Evolutionary conservation across 1,284 basidiomycete species (phyloP).

Genomic region (Boletus hoseneyae): DNA sequence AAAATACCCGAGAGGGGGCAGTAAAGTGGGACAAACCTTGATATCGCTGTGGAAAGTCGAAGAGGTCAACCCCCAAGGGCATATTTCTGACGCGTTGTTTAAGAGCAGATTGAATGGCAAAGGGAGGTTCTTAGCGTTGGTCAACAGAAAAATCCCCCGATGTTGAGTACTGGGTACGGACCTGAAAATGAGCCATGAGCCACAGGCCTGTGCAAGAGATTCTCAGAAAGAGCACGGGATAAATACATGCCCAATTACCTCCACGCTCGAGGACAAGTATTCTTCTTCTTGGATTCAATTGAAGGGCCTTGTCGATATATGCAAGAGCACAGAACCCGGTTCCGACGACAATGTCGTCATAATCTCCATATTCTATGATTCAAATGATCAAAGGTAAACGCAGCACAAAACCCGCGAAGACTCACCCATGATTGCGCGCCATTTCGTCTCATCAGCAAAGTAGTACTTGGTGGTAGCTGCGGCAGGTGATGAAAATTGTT

Average conservation of each 20-base stretch:
- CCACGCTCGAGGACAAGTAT: constrained; percentile 18
- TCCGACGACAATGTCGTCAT: constrained; percentile 12
- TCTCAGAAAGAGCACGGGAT: neutral
- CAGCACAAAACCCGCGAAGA: too few species aligned
- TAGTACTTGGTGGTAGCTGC: constrained; percentile 6
- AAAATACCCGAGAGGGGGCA: neutral
- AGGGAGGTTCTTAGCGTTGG: constrained; percentile 4
- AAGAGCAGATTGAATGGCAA: constrained; percentile 9
- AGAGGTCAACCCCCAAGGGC: constrained; percentile 6
- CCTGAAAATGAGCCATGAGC: constrained; percentile 13
- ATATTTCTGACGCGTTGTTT: constrained; percentile 5
- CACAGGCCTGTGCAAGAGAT: constrained; percentile 1
- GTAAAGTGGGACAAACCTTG: neutral
- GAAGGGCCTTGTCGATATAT: constrained; percentile 21
- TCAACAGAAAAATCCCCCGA: neutral
- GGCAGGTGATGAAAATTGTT: neutral
- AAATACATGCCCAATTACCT: neutral
- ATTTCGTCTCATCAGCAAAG: constrained; percentile 5
- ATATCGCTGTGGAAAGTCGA: constrained; percentile 4
- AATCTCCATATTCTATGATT: constrained; percentile 4
- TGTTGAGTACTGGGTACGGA: neutral
- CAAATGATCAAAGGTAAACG: neutral
- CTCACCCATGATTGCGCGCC: constrained; percentile 4
- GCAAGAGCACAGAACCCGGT: constrained; percentile 23
- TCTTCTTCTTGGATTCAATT: constrained; percentile 18